phyloP scores from a whole-genome alignment of 441 rosid species.

The Pelargonium fulgidum region DNA sequence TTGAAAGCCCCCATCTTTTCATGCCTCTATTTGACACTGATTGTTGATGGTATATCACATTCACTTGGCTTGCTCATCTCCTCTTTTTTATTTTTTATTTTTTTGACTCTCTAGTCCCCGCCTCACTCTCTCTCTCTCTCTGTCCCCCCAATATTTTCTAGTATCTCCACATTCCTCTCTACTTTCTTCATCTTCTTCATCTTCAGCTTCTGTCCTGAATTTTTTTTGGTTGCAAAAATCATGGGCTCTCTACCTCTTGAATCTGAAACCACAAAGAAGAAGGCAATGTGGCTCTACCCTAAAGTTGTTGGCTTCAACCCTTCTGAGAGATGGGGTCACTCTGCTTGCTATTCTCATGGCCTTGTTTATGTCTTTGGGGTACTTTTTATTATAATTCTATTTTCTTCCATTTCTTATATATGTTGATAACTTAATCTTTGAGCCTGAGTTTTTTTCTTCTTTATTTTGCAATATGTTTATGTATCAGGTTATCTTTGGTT shows the following conservation, averaged over 20 bases:
- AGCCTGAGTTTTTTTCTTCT: not conserved
- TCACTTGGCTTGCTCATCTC: conserved; percentile 47
- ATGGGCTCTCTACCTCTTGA: conserved; percentile 42
- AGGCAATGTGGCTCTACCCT: conserved; percentile 71
- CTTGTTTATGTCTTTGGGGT: conserved; percentile 62
- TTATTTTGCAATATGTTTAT: not conserved
- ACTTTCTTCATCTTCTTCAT: not conserved
- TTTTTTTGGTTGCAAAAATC: not conserved
- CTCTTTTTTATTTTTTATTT: conserved; percentile 1
- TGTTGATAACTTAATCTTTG: not conserved
- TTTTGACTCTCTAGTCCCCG: conserved; percentile 27
- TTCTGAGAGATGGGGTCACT: conserved; percentile 78
- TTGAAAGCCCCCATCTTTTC: conserved; percentile 87
- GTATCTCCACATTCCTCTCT: not conserved
- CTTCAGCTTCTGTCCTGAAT: conserved; percentile 21
- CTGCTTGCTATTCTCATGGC: conserved; percentile 59
- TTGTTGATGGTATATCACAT: conserved; percentile 35
- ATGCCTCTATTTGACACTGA: conserved; percentile 62
- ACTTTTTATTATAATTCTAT: not conserved
- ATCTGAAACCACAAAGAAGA: conserved; percentile 34
- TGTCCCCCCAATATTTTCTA: too few species aligned
- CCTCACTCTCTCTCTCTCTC: conserved; percentile 9
- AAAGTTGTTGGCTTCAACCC: conserved; percentile 49
- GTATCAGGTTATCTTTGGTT: conserved; percentile 24
- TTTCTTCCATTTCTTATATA: not conserved